Evolutionary conservation across 2,329 filamentous ascomycete species (phyloP), one percentile per base, ranked within the genome.

Genomic region (Coniochaeta prunicola): DNA sequence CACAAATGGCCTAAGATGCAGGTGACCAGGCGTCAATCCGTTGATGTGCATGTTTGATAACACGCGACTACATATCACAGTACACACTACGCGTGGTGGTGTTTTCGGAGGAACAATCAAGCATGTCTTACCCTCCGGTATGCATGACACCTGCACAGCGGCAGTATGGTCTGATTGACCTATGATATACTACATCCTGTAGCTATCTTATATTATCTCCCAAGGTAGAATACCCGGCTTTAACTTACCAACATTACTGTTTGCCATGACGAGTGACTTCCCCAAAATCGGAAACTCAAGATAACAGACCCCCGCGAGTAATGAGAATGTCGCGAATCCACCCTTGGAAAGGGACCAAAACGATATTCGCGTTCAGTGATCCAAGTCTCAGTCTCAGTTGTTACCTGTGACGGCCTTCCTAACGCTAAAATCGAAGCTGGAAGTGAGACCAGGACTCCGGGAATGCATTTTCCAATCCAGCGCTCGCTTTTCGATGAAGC

Each of bases 401-500:
- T 9, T 30, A 30, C 21, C 28, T 21, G 53, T 12, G 30, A 55
- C 21, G 24, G 33, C 53, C 53, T 55, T 55, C 53, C 53, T 21
- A 24, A 21, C 53, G 30, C 53, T 60, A 50, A 58, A 59, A 55
- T 26, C 13, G 59, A 30, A 59, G 60, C 61, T 56, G 59, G 58
- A 59, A 60, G 58, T 63, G 60, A 60, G 59, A 59, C 60, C 53
- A 61, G 57, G 50, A 65, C 60, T 60, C 53, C 53, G 3, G 53
- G 53, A 55, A 63, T 67, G 64, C 61, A 65, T 62, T 58, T 48
- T 56, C 60, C 59, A 31, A 42, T 34, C 54, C 54, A 42, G 3
- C 36, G 21, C 36, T 58, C 57, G 62, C 48, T 57, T 63, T 67
- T 66, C 63, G 50, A 57, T 57, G 60, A 64, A 61, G 59, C 61